Conservation (phyloP, 2,329 filamentous ascomycete species). For the Cladosporium sphaerospermum region DNA sequence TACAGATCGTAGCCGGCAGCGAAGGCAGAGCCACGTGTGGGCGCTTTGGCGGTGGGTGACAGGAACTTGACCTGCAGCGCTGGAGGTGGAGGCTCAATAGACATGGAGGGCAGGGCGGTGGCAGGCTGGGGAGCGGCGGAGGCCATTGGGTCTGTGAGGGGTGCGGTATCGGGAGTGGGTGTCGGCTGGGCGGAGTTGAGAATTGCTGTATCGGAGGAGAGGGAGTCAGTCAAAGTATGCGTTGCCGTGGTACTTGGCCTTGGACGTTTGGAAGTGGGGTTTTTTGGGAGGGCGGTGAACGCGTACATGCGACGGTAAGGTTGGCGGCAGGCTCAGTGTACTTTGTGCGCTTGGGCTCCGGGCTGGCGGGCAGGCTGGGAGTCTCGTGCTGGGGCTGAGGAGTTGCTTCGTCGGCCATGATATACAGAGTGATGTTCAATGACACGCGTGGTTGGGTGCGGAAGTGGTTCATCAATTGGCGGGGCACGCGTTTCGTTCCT, state of each 20-base stretch:
- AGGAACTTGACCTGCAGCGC: slow-evolving; percentile 83
- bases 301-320: slow-evolving; percentile 31
- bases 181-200: slow-evolving; percentile 31
- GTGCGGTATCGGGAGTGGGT: slow-evolving; percentile 26
- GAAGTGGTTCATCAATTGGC: too few species aligned
- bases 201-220: slow-evolving; percentile 20
- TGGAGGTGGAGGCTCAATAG: slow-evolving; percentile 41
- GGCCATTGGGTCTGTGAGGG: slow-evolving; percentile 19
- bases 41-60: slow-evolving; percentile 67
- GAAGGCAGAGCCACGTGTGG: slow-evolving; percentile 81
- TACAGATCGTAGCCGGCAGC: slow-evolving; percentile 95
- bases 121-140: slow-evolving; percentile 13
- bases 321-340: slow-evolving; percentile 42
- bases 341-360: slow-evolving; percentile 75
- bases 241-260: slow-evolving; percentile 12
- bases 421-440: background rate
- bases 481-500: too few species aligned
- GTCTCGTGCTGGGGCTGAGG: slow-evolving; percentile 36
- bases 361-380: slow-evolving; percentile 62
- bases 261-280: background rate
- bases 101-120: slow-evolving; percentile 21
- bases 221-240: background rate
- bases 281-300: background rate
- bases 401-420: slow-evolving; percentile 27
- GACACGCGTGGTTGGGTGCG: too few species aligned